Conservation (phyloP, 805 yeast genomes). For the Teunomyces tritomae region DNA sequence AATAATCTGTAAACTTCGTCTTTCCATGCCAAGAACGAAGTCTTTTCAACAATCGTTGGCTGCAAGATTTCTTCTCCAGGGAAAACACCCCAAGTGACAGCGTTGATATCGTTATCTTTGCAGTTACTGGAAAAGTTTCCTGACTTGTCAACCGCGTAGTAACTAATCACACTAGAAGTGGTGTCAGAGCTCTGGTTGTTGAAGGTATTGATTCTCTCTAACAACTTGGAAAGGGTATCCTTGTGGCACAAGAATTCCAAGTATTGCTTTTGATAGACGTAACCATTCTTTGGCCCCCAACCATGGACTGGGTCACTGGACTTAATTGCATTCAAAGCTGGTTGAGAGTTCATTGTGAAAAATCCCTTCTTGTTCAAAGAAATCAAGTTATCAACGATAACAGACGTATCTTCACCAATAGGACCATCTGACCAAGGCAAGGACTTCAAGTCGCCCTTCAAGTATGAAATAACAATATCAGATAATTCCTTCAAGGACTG, state of each 20-base stretch:
- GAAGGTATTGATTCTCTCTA: conserved; percentile 41
- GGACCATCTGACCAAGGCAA: conserved; percentile 97
- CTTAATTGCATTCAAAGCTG: conserved; percentile 76
- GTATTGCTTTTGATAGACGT: conserved; percentile 92
- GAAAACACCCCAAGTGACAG: conserved; percentile 98
- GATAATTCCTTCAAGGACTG: conserved; percentile 56
- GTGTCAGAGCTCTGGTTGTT: conserved; percentile 40
- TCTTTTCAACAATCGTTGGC: conserved; percentile 92
- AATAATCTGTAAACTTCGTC: conserved; percentile 88
- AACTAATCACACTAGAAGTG: conserved; percentile 56
- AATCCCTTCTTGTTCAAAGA: conserved; percentile 65
- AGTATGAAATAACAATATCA: conserved; percentile 61
- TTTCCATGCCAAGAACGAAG: conserved; percentile 94
- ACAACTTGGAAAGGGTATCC: conserved; percentile 32
- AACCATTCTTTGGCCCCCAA: conserved; percentile 95
- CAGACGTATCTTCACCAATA: conserved; percentile 67
- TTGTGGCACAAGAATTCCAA: conserved; percentile 80
- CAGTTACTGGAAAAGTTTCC: conserved; percentile 68
- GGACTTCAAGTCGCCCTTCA: conserved; percentile 66
- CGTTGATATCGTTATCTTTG: conserved; percentile 75
- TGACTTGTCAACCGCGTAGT: conserved; percentile 65
- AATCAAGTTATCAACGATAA: conserved; percentile 58
- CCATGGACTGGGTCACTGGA: conserved; percentile 75
- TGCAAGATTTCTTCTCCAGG: conserved; percentile 94
- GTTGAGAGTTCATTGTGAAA: conserved; percentile 89